phyloP scores from a whole-genome alignment of 805 yeast species.

The Diddensiella transvaalensis region DNA sequence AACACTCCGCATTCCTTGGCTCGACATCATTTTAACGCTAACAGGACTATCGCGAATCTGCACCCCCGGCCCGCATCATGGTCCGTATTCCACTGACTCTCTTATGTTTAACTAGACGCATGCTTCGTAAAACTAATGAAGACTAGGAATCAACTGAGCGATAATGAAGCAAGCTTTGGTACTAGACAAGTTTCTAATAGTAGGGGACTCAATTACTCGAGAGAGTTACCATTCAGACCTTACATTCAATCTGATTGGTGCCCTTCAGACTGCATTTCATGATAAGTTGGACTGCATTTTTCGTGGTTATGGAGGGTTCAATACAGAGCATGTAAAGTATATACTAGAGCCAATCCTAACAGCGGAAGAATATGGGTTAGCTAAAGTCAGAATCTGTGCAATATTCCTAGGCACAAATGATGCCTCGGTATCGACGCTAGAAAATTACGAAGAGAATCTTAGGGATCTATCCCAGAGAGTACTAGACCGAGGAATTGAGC shows the following conservation, averaged over 20 bases:
- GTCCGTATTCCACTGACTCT: neutral
- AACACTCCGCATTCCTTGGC: neutral
- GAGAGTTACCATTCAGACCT: slow-evolving; percentile 41
- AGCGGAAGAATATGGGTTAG: neutral
- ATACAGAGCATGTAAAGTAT: slow-evolving; percentile 53
- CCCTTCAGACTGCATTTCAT: slow-evolving; percentile 43
- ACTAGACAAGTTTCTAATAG: slow-evolving; percentile 46
- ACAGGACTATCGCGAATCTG: neutral
- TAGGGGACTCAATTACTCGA: slow-evolving; percentile 72
- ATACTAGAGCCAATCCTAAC: slow-evolving; percentile 47
- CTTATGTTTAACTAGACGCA: neutral
- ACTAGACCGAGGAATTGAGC: slow-evolving; percentile 41
- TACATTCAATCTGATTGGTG: slow-evolving; percentile 46
- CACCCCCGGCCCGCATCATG: neutral
- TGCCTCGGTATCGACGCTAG: slow-evolving; percentile 43
- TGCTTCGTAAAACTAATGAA: neutral
- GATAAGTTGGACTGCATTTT: slow-evolving; percentile 60
- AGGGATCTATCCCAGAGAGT: slow-evolving; percentile 40
- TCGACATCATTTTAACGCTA: too few relatives aligned
- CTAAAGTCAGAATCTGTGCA: slow-evolving; percentile 31
- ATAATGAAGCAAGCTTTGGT: neutral
- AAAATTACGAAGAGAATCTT: slow-evolving; percentile 49
- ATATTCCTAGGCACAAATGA: slow-evolving; percentile 84
- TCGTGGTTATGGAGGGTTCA: slow-evolving; percentile 79
- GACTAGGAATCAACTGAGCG: neutral